Percentiles rank a stretch among this genome's conserved stretches.
phyloP scores from a whole-genome alignment of 805 yeast genomes.

The Nakazawaea wyomingensis region DNA sequence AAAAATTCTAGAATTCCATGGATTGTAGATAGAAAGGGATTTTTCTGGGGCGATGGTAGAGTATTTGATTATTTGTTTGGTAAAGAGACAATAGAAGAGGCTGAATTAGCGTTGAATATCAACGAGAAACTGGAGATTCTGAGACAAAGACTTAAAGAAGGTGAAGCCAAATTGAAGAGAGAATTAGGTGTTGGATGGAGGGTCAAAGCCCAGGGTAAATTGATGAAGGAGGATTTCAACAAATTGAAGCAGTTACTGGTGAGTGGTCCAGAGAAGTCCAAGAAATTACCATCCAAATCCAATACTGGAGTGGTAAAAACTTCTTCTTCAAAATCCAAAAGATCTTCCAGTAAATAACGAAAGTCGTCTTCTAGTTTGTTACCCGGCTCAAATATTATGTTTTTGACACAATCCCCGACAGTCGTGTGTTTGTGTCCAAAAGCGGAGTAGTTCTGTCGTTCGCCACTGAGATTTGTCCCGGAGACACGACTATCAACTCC shows the following conservation, averaged over 20 bases:
- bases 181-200: conserved; percentile 60
- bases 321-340: no score
- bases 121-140: conserved; percentile 52
- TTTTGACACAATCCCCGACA: not conserved
- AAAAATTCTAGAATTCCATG: conserved; percentile 52
- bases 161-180: conserved; percentile 42
- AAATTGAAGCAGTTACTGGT: conserved; percentile 19
- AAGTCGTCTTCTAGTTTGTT: not conserved
- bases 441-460: not conserved
- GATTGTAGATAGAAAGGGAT: conserved; percentile 80
- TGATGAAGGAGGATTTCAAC: conserved; percentile 38
- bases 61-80: conserved; percentile 80
- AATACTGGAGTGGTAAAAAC: not conserved
- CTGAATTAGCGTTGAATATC: conserved; percentile 64
- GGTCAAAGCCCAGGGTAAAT: conserved; percentile 40
- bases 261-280: not conserved
- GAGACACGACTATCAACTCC: no score
- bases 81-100: conserved; percentile 68
- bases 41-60: conserved; percentile 91
- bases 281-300: not conserved
- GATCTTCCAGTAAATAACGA: no score
- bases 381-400: not conserved
- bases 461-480: not conserved
- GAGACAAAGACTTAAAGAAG: conserved; percentile 40
- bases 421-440: not conserved